These are phyloP conservation scores for Trametes meyenii DNA, from an alignment of 768 basidiomycete genomes.

Conservation along the genomic window DNA sequence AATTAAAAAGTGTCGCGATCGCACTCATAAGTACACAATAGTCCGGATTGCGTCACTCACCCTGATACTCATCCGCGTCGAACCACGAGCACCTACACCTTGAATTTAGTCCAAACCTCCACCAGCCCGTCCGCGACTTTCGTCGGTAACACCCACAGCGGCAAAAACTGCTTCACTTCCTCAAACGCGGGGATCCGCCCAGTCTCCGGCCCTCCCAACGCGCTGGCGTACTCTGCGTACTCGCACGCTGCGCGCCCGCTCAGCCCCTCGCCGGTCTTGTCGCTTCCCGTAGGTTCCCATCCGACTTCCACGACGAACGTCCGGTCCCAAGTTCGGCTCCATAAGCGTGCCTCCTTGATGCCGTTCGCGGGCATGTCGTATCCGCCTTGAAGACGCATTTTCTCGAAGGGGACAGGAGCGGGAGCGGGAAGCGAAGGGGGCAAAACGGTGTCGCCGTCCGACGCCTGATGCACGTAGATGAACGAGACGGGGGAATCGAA, in stretches of 20 bases:
- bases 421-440: not conserved
- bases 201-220: constrained; percentile 21
- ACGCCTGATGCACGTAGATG: constrained; percentile 46
- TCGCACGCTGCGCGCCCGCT: constrained; percentile 59
- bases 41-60: too few relatives aligned
- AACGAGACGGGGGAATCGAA: constrained; percentile 53
- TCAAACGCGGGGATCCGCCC: constrained; percentile 70
- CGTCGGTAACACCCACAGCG: constrained; percentile 66
- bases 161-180: constrained; percentile 64
- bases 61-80: too few relatives aligned
- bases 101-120: constrained; percentile 48
- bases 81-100: constrained; percentile 27
- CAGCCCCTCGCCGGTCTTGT: constrained; percentile 9
- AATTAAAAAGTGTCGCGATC: too few relatives aligned
- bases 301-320: constrained; percentile 55
- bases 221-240: constrained; percentile 71
- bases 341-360: constrained; percentile 50
- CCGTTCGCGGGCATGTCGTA: constrained; percentile 43
- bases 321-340: constrained; percentile 62
- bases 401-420: constrained; percentile 1
- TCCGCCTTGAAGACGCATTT: constrained; percentile 41
- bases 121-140: constrained; percentile 61
- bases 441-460: constrained; percentile 28
- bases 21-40: too few relatives aligned
- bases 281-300: constrained; percentile 40